Percentiles rank a stretch among this genome's conserved stretches.
These are phyloP conservation scores for Stereum hirsutum DNA, from an alignment of 1,284 basidiomycete genomes.

Conservation along the genomic window DNA sequence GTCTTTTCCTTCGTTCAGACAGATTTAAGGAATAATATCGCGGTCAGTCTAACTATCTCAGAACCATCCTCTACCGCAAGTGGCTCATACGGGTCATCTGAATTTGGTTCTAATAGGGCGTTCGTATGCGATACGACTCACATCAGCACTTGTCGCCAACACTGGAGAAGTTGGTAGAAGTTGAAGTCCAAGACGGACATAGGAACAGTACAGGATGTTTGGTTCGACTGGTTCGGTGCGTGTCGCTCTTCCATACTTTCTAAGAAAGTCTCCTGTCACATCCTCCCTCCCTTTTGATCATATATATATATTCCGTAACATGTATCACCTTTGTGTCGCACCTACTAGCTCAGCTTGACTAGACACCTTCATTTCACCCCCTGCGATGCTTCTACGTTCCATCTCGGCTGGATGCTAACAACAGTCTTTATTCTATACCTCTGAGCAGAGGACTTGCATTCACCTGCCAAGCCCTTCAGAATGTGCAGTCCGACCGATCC, in stretches of 20 bases:
- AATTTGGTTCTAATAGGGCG: constrained; percentile 46
- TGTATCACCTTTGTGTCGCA: no score
- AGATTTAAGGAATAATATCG: constrained; percentile 86
- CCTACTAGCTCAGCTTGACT: no score
- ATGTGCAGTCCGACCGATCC: constrained; percentile 59
- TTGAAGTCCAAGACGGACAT: constrained; percentile 46
- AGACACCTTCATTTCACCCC: no score
- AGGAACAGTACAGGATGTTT: constrained; percentile 51
- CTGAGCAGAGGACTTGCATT: constrained; percentile 70
- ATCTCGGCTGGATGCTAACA: constrained; percentile 36
- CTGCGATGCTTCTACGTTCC: constrained; percentile 18
- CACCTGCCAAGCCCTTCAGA: constrained; percentile 73
- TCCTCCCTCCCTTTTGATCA: no score
- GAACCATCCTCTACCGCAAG: constrained; percentile 6
- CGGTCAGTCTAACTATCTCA: constrained; percentile 52
- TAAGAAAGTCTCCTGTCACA: no score
- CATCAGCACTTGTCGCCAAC: constrained; percentile 54
- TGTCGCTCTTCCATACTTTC: no score
- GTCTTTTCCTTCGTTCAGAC: constrained; percentile 88
- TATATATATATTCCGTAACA: no score
- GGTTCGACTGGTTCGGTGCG: constrained; percentile 76
- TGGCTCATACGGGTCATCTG: constrained; percentile 6
- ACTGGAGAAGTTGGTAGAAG: constrained; percentile 69
- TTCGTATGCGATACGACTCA: constrained; percentile 61
- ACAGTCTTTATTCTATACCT: not conserved